Base-by-base conservation (phyloP, 2,329 filamentous ascomycete genomes). In the Fusarium coffeatum region DNA sequence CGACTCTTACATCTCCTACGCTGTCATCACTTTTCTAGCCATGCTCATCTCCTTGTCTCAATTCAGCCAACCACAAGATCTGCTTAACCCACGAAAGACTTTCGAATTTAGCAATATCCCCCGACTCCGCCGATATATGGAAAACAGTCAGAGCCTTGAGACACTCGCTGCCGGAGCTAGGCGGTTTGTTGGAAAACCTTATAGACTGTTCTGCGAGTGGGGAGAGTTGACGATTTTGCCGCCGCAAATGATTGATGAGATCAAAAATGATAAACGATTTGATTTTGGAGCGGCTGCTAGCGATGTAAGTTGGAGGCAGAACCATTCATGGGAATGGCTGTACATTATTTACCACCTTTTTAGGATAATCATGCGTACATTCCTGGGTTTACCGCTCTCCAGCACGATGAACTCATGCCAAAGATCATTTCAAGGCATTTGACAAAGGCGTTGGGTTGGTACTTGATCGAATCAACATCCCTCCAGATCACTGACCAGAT, bases 401-500 rank as follows among this genome's bases (percentile, higher is more conserved):
- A 20, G 5, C 32, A 41, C 2, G 22, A 59, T 9, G 3, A 20
- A 8, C 32, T 13, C 2, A 34, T 49, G 42, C 30, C 42, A 6
- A 59, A 28, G 3, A 43, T 60, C 1, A 48, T 60, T 9, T 41
- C 30, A 2, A 25, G 58, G 7, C 28, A 60, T 6, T 27, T 60
- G 1, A 60, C 55, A 15, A 59, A 60, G 4, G 15, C 34, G 0
- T 8, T 60, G 4, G 8, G 56, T 59, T 6, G 8, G 49, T 37
- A n/a, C 1, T 23, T 15, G 32, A 4, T 2, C 1, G 1, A 3
- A 5, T 5, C 2, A 1, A 0, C 3, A 4, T 15, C 27, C 3
- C 7, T 15, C 5, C 13, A 10, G 0, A 6, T 2, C 5, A 18
- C 7, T 58, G 23, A 58, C 15, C 12, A 2, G 4, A 2, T 3